Evolutionary conservation across 768 basidiomycete genomes (phyloP), one percentile per base, ranked within the genome.

Genomic region (Pleurotus salmoneostramineus): DNA sequence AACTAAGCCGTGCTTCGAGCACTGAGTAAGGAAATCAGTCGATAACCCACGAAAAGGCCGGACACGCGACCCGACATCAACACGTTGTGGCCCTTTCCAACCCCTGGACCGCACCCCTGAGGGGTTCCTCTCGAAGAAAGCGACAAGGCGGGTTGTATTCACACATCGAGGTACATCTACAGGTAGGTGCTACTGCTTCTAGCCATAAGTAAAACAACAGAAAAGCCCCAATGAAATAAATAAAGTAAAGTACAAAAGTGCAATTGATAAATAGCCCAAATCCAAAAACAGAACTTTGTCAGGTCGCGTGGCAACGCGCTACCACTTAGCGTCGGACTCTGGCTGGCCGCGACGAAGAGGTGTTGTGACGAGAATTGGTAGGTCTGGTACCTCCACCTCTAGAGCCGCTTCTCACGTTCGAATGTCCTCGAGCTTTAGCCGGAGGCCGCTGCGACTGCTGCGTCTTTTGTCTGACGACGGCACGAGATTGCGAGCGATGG

Each of bases 381-480:
- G 52, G 37, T 40, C 27, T 55, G 37, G 37, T 17, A 15, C 12
- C 37, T 21, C 52, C 11, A 42, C 37, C 52, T 55, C 52, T 55
- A 27, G 12, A 43, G n/a, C 40, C 21, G 52, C 40, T 43, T 55
- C 52, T 43, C 17, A 43, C 40, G 40, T 55, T 40, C 32, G 35
- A 15, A n/a, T 31, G 52, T 14, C 36, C 36, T 40, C 36, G 21
- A 55, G 52, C 21, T 31, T 21, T 35, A 33, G 32, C n/a, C n/a
- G 40, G 36, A 40, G 52, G 52, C 27, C 52, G 52, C 43, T 55
- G 21, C 21, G 21, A 27, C 21, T 27, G 52, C 40, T 27, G 52
- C 40, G 52, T 55, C 40, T 43, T 55, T 37, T 36, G 10, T 40
- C 52, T 55, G 15, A 55, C 52, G 17, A 55, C 52, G 7, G 52